phyloP scores from a whole-genome alignment of 1,284 basidiomycete species.

The Marasmius oreades region DNA sequence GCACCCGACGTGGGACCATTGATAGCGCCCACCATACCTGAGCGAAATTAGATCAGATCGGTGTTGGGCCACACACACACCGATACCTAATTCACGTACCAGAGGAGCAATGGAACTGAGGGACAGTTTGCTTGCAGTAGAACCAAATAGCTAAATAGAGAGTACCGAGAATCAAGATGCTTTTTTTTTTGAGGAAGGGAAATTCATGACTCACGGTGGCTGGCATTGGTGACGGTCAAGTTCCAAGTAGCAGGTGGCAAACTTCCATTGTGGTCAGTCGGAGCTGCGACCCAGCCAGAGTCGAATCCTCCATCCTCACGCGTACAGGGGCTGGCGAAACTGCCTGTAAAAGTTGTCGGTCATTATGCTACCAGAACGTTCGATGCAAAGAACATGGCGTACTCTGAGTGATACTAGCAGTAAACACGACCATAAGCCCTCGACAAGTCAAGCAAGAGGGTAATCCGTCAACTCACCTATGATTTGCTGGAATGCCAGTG shows the following conservation, averaged over 20 bases:
- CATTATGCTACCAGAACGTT: background rate
- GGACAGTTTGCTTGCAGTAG: slow-evolving; percentile 15
- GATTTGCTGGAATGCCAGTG: slow-evolving; percentile 11
- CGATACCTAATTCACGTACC: slow-evolving; percentile 2
- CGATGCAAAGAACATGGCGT: background rate
- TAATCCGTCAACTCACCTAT: slow-evolving; percentile 3
- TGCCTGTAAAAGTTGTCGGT: background rate
- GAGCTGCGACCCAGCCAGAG: slow-evolving; percentile 16
- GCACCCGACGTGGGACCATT: slow-evolving; percentile 38
- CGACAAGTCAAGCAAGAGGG: background rate
- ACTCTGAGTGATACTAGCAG: slow-evolving; percentile 13
- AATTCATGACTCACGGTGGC: background rate
- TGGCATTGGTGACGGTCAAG: slow-evolving; percentile 13
- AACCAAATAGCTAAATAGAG: slow-evolving; percentile 12
- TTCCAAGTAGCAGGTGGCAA: slow-evolving; percentile 10
- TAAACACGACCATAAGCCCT: background rate
- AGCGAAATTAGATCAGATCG: background rate
- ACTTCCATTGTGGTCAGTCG: background rate
- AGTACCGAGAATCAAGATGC: background rate
- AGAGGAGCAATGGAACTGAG: slow-evolving; percentile 9
- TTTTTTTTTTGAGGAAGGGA: too few species aligned
- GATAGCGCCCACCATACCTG: slow-evolving; percentile 18
- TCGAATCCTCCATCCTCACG: slow-evolving; percentile 11
- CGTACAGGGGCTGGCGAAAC: slow-evolving; percentile 9
- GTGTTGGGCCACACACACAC: background rate